A percentile compares a stretch with the other conserved stretches of the same genome.
These are phyloP conservation scores for Tilletia walkeri DNA, from an alignment of 1,284 basidiomycete species.

Conservation along the genomic window DNA sequence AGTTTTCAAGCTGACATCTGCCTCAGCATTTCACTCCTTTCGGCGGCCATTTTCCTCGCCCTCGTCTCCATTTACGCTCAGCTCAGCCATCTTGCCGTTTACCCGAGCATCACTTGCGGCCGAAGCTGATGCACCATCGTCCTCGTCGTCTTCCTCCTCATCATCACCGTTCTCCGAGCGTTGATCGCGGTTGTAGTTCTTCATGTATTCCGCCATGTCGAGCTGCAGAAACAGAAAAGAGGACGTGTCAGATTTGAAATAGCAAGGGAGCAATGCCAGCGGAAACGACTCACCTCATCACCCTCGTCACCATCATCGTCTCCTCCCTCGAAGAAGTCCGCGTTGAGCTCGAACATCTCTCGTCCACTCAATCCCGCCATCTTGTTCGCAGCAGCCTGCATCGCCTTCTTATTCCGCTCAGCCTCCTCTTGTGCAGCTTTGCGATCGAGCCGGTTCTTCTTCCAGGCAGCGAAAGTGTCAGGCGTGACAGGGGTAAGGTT, in stretches of 20 bases:
- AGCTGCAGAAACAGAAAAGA: conserved; percentile 24
- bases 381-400: conserved; percentile 79
- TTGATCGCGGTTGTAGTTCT: conserved; percentile 46
- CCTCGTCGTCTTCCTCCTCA: conserved; percentile 23
- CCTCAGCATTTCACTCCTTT: conserved; percentile 5
- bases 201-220: conserved; percentile 48
- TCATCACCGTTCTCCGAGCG: conserved; percentile 38
- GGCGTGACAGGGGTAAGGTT: conserved; percentile 91
- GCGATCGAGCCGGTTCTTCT: conserved; percentile 62
- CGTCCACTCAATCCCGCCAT: conserved; percentile 88
- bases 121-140: conserved; percentile 14
- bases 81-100: conserved; percentile 15
- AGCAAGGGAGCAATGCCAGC: not conserved
- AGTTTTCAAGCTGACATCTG: no score
- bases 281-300: conserved; percentile 26
- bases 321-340: conserved; percentile 83
- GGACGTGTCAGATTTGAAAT: no score
- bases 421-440: conserved; percentile 85
- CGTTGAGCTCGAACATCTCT: conserved; percentile 89
- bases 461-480: conserved; percentile 91
- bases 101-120: not conserved
- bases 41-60: conserved; percentile 22
- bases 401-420: conserved; percentile 79
- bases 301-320: conserved; percentile 66
- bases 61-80: conserved; percentile 25